These are phyloP conservation scores for Basipetospora sp. DNA, from an alignment of 2,329 filamentous ascomycete genomes.

Conservation along the genomic window DNA sequence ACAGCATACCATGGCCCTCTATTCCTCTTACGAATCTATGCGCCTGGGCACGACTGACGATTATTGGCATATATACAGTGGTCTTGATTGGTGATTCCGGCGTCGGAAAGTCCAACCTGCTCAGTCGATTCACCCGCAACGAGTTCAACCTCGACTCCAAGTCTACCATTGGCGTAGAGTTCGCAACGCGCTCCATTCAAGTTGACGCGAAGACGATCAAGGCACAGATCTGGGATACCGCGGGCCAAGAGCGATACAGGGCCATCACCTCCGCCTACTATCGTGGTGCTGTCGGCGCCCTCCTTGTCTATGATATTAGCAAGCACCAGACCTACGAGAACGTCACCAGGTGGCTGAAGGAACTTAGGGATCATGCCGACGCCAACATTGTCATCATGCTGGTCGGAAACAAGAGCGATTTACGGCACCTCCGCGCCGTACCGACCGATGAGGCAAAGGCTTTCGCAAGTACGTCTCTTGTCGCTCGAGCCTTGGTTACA, in stretches of 20 bases:
- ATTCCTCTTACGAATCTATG: constrained; percentile 6
- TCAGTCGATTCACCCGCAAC: constrained; percentile 98
- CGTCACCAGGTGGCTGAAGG: constrained; percentile 96
- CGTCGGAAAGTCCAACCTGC: constrained; percentile 98
- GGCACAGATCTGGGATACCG: constrained; percentile 99
- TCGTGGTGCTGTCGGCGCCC: constrained; percentile 86
- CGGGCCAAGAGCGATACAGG: constrained; percentile 95
- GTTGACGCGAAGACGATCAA: constrained; percentile 99
- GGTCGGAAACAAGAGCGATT: constrained; percentile 99
- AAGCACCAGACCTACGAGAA: constrained; percentile 99
- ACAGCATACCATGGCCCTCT: constrained; percentile 13
- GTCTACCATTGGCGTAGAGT: constrained; percentile 98
- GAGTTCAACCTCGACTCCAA: constrained; percentile 99
- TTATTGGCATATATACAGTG: constrained; percentile 38
- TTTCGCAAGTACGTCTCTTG: constrained; percentile 64
- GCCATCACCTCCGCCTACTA: constrained; percentile 99
- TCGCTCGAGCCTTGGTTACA: constrained; percentile 1
- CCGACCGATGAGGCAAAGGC: constrained; percentile 95
- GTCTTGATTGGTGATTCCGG: constrained; percentile 98
- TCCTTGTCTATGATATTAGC: constrained; percentile 98
- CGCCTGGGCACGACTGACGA: constrained; percentile 1
- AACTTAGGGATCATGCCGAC: constrained; percentile 92
- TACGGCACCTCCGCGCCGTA: constrained; percentile 91
- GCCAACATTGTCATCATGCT: constrained; percentile 99
- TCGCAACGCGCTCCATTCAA: constrained; percentile 94